Evolutionary conservation across 2,329 filamentous ascomycete species (phyloP), one percentile per base, ranked within the genome.

Genomic region (Coniochaeta hoffmannii): DNA sequence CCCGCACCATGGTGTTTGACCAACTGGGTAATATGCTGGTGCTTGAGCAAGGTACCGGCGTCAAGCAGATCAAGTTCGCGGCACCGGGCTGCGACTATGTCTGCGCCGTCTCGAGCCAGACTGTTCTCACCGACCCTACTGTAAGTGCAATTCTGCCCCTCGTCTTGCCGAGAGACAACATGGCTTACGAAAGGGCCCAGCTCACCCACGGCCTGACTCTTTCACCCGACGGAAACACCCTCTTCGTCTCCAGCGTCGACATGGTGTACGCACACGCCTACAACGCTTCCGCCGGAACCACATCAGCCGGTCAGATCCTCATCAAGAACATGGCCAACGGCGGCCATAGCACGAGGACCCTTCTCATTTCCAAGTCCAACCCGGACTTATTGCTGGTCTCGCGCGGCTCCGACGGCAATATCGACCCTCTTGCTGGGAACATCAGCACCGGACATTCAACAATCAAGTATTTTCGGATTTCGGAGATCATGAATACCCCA

Each of bases 311-410:
- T 31, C 68, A 66, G 53, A 70, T 69, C 3, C 55, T 83, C 11
- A 68, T 83, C 28, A 70, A 65, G 31, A 74, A 74, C 26, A 80
- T 83, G 76, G 57, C 55, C 19, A 55, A 55, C 3, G 67, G 68
- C 19, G 78, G 76, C 24, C 80, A 83, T 56, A 73, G 70, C 4
- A 80, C 79, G 6, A 69, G 80, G 9, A 81, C 80, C 1, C 65
- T 83, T 10, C 68, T 80, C 26, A 65, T 80, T 3, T 74, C 77
- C 1, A 63, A 68, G 15, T 65, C 66, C 11, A 72, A 69, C 17
- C 71, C 75, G 2, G 75, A 73, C 15, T 67, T 76, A 59, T 67
- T 84, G 4, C 66, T 83, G 14, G 71, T 83, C 52, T 56, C 35
- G 7, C 49, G 49, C 15, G 49, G 49, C 24, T 58, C 19, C 52